Conservation (phyloP, 768 basidiomycete genomes). For the Phlegmacium glaucopus region DNA sequence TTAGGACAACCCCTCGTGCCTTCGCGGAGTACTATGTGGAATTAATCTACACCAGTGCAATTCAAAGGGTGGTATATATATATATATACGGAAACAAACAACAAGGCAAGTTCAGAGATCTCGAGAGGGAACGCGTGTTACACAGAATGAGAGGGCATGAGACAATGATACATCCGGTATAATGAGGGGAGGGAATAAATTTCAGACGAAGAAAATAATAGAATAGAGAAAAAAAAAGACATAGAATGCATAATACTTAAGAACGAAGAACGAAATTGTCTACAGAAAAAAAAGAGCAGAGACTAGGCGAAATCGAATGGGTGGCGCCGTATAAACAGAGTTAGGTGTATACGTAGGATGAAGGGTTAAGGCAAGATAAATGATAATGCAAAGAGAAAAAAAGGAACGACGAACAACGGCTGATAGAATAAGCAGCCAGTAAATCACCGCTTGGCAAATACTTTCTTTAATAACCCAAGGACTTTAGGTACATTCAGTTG, state of each 20-base stretch:
- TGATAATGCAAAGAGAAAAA: constrained; percentile 1
- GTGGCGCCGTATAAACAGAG: constrained; percentile 7
- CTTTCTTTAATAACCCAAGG: constrained; percentile 87
- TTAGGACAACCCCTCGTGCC: too few species aligned
- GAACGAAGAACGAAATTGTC: constrained; percentile 3
- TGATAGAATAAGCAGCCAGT: neutral
- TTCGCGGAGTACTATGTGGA: too few species aligned
- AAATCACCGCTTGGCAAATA: constrained; percentile 80
- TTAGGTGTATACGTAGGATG: neutral
- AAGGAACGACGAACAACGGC: constrained; percentile 1
- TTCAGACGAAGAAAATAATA: constrained; percentile 11
- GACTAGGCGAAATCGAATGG: constrained; percentile 6
- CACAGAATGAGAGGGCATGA: constrained; percentile 14
- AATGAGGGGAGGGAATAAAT: constrained; percentile 6
- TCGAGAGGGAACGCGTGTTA: constrained; percentile 11
- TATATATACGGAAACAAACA: too few species aligned
- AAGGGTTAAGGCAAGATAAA: neutral
- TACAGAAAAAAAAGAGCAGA: constrained; percentile 9
- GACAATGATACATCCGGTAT: constrained; percentile 33
- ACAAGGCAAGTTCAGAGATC: constrained; percentile 6
- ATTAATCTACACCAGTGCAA: too few species aligned
- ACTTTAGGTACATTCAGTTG: constrained; percentile 97
- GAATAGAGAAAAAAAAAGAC: constrained; percentile 14
- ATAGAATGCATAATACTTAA: neutral
- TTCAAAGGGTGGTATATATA: too few species aligned